phyloP scores from a whole-genome alignment of 805 yeast genomes.

The Schwanniomyces occidentalis region DNA sequence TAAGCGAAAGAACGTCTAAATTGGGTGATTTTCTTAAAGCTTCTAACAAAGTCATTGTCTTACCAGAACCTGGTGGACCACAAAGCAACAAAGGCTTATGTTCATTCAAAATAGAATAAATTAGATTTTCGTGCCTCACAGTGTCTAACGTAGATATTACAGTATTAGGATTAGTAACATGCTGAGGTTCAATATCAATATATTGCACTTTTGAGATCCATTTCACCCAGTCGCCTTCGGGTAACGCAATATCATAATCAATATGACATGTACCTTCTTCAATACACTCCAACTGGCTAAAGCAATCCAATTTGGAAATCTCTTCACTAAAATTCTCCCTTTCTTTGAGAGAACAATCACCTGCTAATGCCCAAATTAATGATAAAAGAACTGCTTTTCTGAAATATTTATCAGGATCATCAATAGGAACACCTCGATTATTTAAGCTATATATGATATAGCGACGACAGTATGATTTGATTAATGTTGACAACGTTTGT shows the following conservation, averaged over 20 bases:
- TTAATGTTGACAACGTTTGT: conserved; percentile 39
- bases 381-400: conserved; percentile 37
- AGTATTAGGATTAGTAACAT: conserved; percentile 58
- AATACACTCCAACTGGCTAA: conserved; percentile 9
- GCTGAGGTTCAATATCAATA: conserved; percentile 54
- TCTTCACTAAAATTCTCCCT: conserved; percentile 37
- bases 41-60: conserved; percentile 83
- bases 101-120: conserved; percentile 56
- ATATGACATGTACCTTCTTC: background rate
- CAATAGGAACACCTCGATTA: conserved; percentile 13
- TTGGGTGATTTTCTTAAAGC: conserved; percentile 60
- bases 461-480: conserved; percentile 35
- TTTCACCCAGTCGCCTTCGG: conserved; percentile 48
- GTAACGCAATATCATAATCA: conserved; percentile 45
- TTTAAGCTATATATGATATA: conserved; percentile 10
- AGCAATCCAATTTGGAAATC: conserved; percentile 19
- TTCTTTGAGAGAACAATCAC: conserved; percentile 47
- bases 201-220: conserved; percentile 42
- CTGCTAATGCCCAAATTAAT: conserved; percentile 64
- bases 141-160: conserved; percentile 85
- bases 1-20: conserved; percentile 64
- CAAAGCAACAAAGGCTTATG: conserved; percentile 69
- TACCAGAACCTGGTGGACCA: conserved; percentile 98
- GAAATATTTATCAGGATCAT: conserved; percentile 28
- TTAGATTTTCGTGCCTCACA: conserved; percentile 57